Percentiles rank a stretch among this genome's conserved stretches.
These are phyloP conservation scores for Juglanconis sp. DNA, from an alignment of 2,329 filamentous ascomycete genomes.

Conservation along the genomic window DNA sequence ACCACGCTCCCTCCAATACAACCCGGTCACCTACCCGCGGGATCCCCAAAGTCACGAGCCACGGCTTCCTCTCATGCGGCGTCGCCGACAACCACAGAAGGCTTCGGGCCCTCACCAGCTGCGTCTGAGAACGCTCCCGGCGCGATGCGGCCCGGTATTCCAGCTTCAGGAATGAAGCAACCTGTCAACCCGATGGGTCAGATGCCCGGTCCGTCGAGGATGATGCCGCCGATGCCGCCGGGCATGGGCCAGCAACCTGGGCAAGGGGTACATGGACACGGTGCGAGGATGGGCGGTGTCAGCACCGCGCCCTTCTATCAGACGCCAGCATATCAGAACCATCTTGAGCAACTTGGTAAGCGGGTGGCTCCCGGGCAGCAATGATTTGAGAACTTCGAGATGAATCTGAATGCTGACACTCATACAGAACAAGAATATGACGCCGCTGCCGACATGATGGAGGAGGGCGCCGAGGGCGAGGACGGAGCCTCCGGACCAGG, in stretches of 20 bases:
- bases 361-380: slow-evolving; percentile 33
- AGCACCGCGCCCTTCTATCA: slow-evolving; percentile 66
- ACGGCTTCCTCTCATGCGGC: slow-evolving; percentile 75
- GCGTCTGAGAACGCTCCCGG: slow-evolving; percentile 43
- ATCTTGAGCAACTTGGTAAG: slow-evolving; percentile 95
- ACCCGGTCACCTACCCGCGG: slow-evolving; percentile 53
- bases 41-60: slow-evolving; percentile 70
- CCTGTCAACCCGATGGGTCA: slow-evolving; percentile 29
- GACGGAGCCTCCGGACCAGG: slow-evolving; percentile 64
- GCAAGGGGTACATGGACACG: slow-evolving; percentile 19
- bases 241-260: slow-evolving; percentile 13
- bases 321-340: slow-evolving; percentile 80
- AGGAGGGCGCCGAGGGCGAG: slow-evolving; percentile 64
- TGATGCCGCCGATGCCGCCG: slow-evolving; percentile 25
- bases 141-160: slow-evolving; percentile 38
- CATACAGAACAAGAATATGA: slow-evolving; percentile 94
- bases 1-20: slow-evolving; percentile 40
- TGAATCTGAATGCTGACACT: not conserved
- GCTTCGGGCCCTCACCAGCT: slow-evolving; percentile 35
- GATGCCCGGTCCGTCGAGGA: slow-evolving; percentile 31
- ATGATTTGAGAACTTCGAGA: not conserved
- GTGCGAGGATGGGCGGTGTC: slow-evolving; percentile 31
- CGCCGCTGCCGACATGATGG: slow-evolving; percentile 81
- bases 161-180: slow-evolving; percentile 39
- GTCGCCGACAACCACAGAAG: slow-evolving; percentile 50